Conservation (phyloP, 2,329 filamentous ascomycete genomes). For the Hypocreales sp. region DNA sequence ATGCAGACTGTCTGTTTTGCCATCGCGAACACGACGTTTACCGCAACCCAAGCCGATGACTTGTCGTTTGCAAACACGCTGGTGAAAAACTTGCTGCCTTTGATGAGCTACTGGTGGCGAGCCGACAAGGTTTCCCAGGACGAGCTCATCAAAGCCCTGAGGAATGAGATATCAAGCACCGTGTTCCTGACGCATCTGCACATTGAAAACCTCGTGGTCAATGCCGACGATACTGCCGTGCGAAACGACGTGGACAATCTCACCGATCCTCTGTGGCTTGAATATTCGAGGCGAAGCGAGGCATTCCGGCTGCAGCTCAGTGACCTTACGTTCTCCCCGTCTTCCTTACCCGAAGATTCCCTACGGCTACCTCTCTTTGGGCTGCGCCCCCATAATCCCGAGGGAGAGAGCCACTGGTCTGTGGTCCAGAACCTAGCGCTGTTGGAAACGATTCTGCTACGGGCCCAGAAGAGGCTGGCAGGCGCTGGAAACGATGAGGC, state of each 20-base stretch:
- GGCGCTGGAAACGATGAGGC: conserved; percentile 12
- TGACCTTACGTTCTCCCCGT: conserved; percentile 47
- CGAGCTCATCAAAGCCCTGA: conserved; percentile 44
- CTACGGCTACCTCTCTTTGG: conserved; percentile 35
- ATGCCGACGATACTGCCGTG: conserved; percentile 22
- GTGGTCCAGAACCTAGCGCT: conserved; percentile 42
- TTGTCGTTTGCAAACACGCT: conserved; percentile 44
- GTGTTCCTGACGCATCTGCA: conserved; percentile 52
- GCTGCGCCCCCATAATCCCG: conserved; percentile 34
- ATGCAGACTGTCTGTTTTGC: conserved; percentile 61
- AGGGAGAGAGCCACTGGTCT: conserved; percentile 45
- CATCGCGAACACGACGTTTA: conserved; percentile 56
- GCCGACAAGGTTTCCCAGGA: conserved; percentile 48
- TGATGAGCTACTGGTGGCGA: conserved; percentile 66
- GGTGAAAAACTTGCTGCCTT: conserved; percentile 46
- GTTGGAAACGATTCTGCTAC: conserved; percentile 33
- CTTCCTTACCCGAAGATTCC: conserved; percentile 24
- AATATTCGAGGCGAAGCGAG: conserved; percentile 60
- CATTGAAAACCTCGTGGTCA: conserved; percentile 38
- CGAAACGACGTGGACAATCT: conserved; percentile 45
- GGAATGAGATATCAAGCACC: conserved; percentile 64
- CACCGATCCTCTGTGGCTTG: conserved; percentile 53
- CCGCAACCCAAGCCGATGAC: conserved; percentile 52
- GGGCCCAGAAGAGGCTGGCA: conserved; percentile 8
- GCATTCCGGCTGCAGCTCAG: conserved; percentile 63